phyloP scores from a whole-genome alignment of 768 basidiomycete genomes.

The Plicaturopsis crispa region DNA sequence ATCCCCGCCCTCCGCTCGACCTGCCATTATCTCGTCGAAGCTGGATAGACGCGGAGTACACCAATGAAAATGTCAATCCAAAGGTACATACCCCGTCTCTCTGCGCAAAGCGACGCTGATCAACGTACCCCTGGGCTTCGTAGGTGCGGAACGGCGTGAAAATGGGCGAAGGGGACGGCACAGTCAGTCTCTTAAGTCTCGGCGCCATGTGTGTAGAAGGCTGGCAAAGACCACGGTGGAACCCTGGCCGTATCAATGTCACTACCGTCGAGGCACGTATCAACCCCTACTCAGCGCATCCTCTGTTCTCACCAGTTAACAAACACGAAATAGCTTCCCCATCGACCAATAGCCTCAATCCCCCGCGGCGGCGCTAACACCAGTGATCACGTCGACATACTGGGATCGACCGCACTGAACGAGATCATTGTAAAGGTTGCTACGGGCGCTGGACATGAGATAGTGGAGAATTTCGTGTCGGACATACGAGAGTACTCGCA shows the following conservation, averaged over 20 bases:
- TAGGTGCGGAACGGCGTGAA: slow-evolving; percentile 80
- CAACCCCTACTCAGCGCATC: background rate
- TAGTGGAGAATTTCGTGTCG: slow-evolving; percentile 66
- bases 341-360: slow-evolving; percentile 62
- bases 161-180: slow-evolving; percentile 94
- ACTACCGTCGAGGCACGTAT: slow-evolving; percentile 74
- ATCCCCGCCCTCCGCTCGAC: slow-evolving; percentile 42
- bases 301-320: slow-evolving; percentile 1
- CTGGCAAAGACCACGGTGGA: slow-evolving; percentile 86
- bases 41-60: slow-evolving; percentile 84
- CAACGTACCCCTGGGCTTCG: background rate
- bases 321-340: slow-evolving; percentile 50
- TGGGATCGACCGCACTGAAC: slow-evolving; percentile 75
- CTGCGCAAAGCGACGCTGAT: background rate
- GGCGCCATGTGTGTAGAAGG: slow-evolving; percentile 98
- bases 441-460: slow-evolving; percentile 70
- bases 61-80: slow-evolving; percentile 50
- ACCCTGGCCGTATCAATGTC: slow-evolving; percentile 82
- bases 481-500: slow-evolving; percentile 69
- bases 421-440: slow-evolving; percentile 89
- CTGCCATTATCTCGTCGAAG: slow-evolving; percentile 48
- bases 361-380: slow-evolving; percentile 91
- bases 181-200: slow-evolving; percentile 75
- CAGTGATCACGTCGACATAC: slow-evolving; percentile 83
- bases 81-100: slow-evolving; percentile 30